These are phyloP conservation scores for Calocera viscosa DNA, from an alignment of 768 basidiomycete genomes.

Conservation along the genomic window DNA sequence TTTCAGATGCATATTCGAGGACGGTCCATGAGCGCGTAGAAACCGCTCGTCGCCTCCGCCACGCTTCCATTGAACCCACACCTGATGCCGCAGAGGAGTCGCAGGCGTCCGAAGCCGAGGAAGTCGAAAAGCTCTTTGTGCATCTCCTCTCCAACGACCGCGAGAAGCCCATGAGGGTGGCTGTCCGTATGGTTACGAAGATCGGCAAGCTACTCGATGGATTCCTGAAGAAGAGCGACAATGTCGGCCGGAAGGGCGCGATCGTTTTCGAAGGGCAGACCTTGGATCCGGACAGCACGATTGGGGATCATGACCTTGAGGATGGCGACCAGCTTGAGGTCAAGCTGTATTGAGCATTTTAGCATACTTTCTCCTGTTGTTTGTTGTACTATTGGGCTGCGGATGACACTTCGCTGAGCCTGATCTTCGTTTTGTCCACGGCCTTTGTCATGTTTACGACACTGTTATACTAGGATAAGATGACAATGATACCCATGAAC, in stretches of 20 bases:
- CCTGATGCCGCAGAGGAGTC: neutral
- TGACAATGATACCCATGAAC: too few relatives aligned
- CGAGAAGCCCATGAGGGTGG: constrained; percentile 46
- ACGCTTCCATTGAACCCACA: constrained; percentile 18
- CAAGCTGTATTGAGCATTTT: neutral
- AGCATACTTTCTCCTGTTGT: too few relatives aligned
- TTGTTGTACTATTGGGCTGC: neutral
- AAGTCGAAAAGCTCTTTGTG: constrained; percentile 43
- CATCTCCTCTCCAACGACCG: constrained; percentile 46
- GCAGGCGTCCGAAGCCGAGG: constrained; percentile 27
- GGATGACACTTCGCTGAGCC: too few relatives aligned
- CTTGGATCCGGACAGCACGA: constrained; percentile 45
- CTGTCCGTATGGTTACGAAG: constrained; percentile 60
- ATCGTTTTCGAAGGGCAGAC: constrained; percentile 61
- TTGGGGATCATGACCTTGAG: constrained; percentile 58
- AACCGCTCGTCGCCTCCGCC: constrained; percentile 21
- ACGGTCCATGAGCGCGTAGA: constrained; percentile 43
- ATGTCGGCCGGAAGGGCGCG: constrained; percentile 33
- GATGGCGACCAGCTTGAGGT: constrained; percentile 74
- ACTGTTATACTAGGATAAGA: too few relatives aligned
- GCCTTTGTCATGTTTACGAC: too few relatives aligned
- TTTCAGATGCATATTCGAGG: constrained; percentile 55
- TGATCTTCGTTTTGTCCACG: too few relatives aligned
- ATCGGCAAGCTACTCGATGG: constrained; percentile 65
- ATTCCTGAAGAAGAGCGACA: constrained; percentile 46